A percentile compares a stretch with the other conserved stretches of the same genome.
phyloP scores from a whole-genome alignment of 163 green algal species.

The Chlamydomonas reinhardtii region DNA sequence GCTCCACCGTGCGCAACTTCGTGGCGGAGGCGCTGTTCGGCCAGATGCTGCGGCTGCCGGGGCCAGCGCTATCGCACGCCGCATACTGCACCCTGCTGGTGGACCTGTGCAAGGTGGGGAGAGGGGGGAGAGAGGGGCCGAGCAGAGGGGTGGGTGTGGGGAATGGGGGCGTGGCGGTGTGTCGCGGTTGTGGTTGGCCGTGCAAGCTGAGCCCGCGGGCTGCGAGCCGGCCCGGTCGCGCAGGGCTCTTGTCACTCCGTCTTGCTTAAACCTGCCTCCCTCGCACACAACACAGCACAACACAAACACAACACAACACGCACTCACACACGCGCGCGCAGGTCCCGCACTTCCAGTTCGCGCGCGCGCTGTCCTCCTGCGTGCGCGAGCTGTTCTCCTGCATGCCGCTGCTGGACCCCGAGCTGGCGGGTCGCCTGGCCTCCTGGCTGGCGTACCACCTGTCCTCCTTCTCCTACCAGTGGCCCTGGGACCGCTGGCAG shows the following conservation, averaged over 20 bases:
- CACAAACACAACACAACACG: too few relatives aligned
- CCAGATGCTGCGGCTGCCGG: constrained; percentile 91
- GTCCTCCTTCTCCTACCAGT: constrained; percentile 93
- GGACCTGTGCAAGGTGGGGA: constrained; percentile 89
- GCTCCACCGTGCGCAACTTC: constrained; percentile 59
- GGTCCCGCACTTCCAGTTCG: constrained; percentile 69
- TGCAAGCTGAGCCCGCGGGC: too few relatives aligned
- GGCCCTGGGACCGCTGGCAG: constrained; percentile 88
- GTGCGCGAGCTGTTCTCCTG: constrained; percentile 76
- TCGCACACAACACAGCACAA: too few relatives aligned
- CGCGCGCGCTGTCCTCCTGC: constrained; percentile 81
- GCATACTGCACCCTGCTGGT: constrained; percentile 93
- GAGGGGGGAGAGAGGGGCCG: neutral
- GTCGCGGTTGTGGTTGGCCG: too few relatives aligned
- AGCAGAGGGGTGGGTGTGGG: neutral
- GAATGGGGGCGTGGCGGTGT: neutral
- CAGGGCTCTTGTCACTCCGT: too few relatives aligned
- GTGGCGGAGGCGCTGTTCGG: constrained; percentile 87
- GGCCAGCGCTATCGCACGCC: constrained; percentile 77
- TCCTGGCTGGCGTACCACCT: constrained; percentile 94
- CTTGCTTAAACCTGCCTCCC: too few relatives aligned
- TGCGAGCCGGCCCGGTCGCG: too few relatives aligned
- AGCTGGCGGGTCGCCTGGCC: constrained; percentile 79
- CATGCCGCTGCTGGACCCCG: constrained; percentile 81
- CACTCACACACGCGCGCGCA: neutral